Percentiles rank a stretch among this genome's conserved stretches.
phyloP scores from a whole-genome alignment of 2,329 filamentous ascomycete genomes.

The Orbilia ellipsospora region DNA sequence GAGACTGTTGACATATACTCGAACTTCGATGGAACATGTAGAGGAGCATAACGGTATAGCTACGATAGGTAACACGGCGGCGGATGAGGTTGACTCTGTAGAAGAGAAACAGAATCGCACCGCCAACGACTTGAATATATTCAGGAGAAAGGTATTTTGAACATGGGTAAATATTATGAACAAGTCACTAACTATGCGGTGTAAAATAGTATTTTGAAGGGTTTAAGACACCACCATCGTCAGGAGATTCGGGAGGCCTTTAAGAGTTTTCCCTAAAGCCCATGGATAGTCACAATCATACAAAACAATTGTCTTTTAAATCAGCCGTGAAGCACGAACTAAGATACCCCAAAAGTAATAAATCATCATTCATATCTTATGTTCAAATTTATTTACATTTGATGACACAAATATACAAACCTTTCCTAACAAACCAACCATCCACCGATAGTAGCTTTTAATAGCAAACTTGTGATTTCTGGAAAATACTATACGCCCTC shows the following conservation, averaged over 20 bases:
- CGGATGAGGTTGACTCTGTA: conserved; percentile 37
- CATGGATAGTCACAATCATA: not conserved
- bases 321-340: not conserved
- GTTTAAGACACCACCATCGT: conserved; percentile 60
- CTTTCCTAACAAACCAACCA: too few relatives aligned
- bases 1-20: conserved; percentile 84
- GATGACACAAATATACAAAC: too few relatives aligned
- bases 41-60: conserved; percentile 61
- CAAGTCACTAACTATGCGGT: not conserved
- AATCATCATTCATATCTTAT: too few relatives aligned
- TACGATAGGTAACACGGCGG: too few relatives aligned
- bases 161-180: not conserved
- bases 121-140: conserved; percentile 76
- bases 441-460: too few relatives aligned
- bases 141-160: conserved; percentile 68
- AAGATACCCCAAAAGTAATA: not conserved
- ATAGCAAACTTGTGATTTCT: too few relatives aligned
- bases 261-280: not conserved
- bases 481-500: too few relatives aligned
- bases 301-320: not conserved
- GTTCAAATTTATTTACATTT: too few relatives aligned
- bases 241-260: conserved; percentile 13
- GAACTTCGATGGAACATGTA: conserved; percentile 70
- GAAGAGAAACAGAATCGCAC: conserved; percentile 64
- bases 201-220: conserved; percentile 63